These are phyloP conservation scores for Mucor lusitanicus DNA, from an alignment of 371 early-diverging fungal species.

Conservation along the genomic window DNA sequence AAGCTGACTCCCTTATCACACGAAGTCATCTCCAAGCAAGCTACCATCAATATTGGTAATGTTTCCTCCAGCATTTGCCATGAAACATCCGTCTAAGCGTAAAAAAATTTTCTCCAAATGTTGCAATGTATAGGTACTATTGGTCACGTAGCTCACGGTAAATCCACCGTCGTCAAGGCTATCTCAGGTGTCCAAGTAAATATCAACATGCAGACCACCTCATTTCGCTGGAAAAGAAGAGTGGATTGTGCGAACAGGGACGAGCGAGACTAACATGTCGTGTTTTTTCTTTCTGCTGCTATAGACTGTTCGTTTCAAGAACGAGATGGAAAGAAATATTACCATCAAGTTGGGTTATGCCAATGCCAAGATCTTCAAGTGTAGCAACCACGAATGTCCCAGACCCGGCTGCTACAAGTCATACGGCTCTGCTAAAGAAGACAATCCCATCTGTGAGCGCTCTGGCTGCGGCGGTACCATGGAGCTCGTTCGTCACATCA, in stretches of 20 bases:
- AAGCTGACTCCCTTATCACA: constrained; percentile 79
- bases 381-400: constrained; percentile 90
- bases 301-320: constrained; percentile 99
- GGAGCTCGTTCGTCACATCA: constrained; percentile 95
- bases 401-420: constrained; percentile 97
- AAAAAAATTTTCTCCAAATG: constrained; percentile 13
- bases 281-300: background rate
- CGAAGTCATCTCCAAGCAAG: constrained; percentile 96
- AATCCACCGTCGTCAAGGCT: constrained; percentile 99
- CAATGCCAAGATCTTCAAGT: constrained; percentile 99
- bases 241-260: background rate
- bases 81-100: background rate
- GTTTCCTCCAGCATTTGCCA: background rate
- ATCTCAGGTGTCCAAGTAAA: constrained; percentile 96
- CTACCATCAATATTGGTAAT: constrained; percentile 99
- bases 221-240: background rate
- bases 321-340: constrained; percentile 99
- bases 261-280: background rate
- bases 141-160: constrained; percentile 99
- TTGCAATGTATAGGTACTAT: constrained; percentile 83
- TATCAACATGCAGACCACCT: background rate
- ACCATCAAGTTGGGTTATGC: constrained; percentile 99
- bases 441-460: constrained; percentile 91
- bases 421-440: constrained; percentile 83
- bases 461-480: constrained; percentile 88